These are phyloP conservation scores for Luzula sylvatica DNA, from an alignment of 176 grass and related monocot genomes.

Conservation along the genomic window DNA sequence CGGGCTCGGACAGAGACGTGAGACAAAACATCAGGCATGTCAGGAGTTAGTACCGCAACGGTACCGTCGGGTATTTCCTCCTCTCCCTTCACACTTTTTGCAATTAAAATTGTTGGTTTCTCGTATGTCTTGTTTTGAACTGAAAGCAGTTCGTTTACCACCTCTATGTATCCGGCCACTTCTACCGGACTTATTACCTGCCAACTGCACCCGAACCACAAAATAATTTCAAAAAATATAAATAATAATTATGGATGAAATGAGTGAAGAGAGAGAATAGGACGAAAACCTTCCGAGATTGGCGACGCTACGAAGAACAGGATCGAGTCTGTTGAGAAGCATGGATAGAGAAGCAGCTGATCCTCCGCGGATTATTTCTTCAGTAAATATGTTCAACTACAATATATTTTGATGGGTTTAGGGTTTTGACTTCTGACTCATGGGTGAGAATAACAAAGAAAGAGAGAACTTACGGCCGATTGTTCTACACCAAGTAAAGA, in stretches of 20 bases:
- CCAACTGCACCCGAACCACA: slow-evolving; percentile 57
- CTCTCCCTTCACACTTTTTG: slow-evolving; percentile 93
- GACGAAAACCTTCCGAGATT: slow-evolving; percentile 74
- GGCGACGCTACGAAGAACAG: slow-evolving; percentile 75
- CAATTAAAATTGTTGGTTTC: slow-evolving; percentile 74
- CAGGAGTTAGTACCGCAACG: slow-evolving; percentile 83
- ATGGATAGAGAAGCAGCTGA: slow-evolving; percentile 86
- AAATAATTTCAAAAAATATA: slow-evolving; percentile 1
- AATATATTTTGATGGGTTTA: neutral
- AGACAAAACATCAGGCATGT: slow-evolving; percentile 99
- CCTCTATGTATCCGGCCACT: slow-evolving; percentile 72
- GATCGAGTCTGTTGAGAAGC: slow-evolving; percentile 97
- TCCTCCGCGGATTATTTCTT: slow-evolving; percentile 97
- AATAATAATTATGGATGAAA: neutral
- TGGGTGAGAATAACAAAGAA: slow-evolving; percentile 3
- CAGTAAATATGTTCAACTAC: slow-evolving; percentile 82
- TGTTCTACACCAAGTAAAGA: slow-evolving; percentile 67
- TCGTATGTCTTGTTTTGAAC: slow-evolving; percentile 81
- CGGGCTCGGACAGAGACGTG: slow-evolving; percentile 97
- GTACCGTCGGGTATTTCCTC: slow-evolving; percentile 94
- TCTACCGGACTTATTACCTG: slow-evolving; percentile 95
- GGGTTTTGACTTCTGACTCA: neutral
- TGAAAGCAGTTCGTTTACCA: slow-evolving; percentile 64
- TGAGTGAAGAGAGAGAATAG: neutral
- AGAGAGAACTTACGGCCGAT: slow-evolving; percentile 54